A percentile compares a stretch with the other conserved stretches of the same genome.
phyloP scores from a whole-genome alignment of 495 filamentous ascomycete genomes.

The Penicillium ochrochloron region DNA sequence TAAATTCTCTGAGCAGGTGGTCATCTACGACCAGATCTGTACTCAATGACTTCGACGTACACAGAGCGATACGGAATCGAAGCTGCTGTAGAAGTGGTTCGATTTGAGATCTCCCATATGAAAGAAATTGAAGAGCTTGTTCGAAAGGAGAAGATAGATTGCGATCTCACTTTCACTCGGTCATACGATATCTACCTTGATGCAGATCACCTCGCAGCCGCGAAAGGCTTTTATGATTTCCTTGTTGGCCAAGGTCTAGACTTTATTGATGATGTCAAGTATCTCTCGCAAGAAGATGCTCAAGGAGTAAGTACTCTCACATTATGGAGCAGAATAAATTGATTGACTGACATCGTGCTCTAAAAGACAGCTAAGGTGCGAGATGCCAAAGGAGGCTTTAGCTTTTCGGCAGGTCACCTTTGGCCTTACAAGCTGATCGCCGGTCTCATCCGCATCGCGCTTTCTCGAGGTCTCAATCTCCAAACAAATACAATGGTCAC shows the following conservation, averaged over 20 bases:
- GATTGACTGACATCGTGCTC: not conserved
- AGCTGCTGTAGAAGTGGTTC: slow-evolving; percentile 34
- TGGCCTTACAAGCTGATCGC: slow-evolving; percentile 68
- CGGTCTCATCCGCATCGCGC: slow-evolving; percentile 55
- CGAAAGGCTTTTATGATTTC: slow-evolving; percentile 32
- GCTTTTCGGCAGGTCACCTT: slow-evolving; percentile 60
- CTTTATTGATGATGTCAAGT: slow-evolving; percentile 39
- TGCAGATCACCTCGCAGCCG: slow-evolving; percentile 30
- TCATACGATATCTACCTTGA: slow-evolving; percentile 41
- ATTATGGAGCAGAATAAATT: too few relatives aligned
- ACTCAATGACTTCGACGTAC: slow-evolving; percentile 34
- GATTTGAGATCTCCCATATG: slow-evolving; percentile 40
- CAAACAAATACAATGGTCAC: slow-evolving; percentile 64
- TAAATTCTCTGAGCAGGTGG: slow-evolving; percentile 28
- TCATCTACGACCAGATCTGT: slow-evolving; percentile 44
- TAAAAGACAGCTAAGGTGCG: slow-evolving; percentile 38
- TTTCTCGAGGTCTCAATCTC: slow-evolving; percentile 51
- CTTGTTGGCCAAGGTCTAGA: slow-evolving; percentile 27
- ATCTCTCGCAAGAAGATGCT: slow-evolving; percentile 28
- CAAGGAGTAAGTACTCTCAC: slow-evolving; percentile 30
- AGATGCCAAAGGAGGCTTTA: slow-evolving; percentile 40
- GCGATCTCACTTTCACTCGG: slow-evolving; percentile 46
- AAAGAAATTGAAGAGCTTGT: slow-evolving; percentile 36
- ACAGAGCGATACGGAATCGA: slow-evolving; percentile 36
- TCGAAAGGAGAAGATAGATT: slow-evolving; percentile 44